A percentile compares a stretch with the other conserved stretches of the same genome.
phyloP scores from a whole-genome alignment of 1,284 basidiomycete genomes.

The Ustilago loliicola region DNA sequence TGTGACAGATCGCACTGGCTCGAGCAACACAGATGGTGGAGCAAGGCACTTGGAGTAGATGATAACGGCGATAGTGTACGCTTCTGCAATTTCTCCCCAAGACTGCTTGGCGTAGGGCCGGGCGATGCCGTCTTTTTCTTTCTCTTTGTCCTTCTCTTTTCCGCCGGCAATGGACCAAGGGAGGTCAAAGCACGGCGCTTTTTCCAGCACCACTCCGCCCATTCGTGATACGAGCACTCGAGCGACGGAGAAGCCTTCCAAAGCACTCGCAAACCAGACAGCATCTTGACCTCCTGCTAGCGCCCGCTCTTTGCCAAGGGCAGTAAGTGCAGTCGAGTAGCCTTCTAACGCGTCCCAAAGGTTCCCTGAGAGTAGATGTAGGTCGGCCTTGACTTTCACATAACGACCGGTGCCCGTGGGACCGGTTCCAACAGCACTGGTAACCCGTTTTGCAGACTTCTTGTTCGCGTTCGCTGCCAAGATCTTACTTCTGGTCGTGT shows the following conservation, averaged over 20 bases:
- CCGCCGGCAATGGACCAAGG: constrained; percentile 50
- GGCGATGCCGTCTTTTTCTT: constrained; percentile 53
- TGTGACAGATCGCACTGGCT: constrained; percentile 57
- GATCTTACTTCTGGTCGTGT: constrained; percentile 39
- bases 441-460: constrained; percentile 36
- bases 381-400: constrained; percentile 64
- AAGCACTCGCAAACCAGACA: constrained; percentile 67
- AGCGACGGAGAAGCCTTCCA: constrained; percentile 69
- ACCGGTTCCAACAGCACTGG: constrained; percentile 32
- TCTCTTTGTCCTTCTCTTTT: constrained; percentile 59
- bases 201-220: constrained; percentile 62
- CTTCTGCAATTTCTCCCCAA: constrained; percentile 68
- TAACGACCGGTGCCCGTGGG: constrained; percentile 58
- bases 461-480: constrained; percentile 49
- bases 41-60: constrained; percentile 69
- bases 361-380: constrained; percentile 62
- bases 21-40: constrained; percentile 61
- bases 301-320: constrained; percentile 62
- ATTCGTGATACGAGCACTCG: constrained; percentile 60
- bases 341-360: constrained; percentile 63
- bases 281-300: constrained; percentile 69
- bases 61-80: constrained; percentile 62
- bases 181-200: constrained; percentile 58
- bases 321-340: constrained; percentile 57
- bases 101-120: constrained; percentile 50